Base-by-base conservation (phyloP, 257 asterid genomes). In the Fraxinus pennsylvanica region DNA sequence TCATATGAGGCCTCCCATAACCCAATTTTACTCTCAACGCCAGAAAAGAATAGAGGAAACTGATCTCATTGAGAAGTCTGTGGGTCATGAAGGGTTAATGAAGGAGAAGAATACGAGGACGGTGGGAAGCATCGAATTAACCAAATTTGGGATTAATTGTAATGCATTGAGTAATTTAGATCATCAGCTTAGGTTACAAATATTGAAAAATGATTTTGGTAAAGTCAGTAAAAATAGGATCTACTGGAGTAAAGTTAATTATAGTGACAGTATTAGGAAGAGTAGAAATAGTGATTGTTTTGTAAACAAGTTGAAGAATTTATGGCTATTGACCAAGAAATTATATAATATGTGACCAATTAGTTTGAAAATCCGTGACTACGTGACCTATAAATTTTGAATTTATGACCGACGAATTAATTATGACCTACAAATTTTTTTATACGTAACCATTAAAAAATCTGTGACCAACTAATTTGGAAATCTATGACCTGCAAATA, bases 11-110 rank as follows among this genome's bases (percentile, higher is more conserved):
- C 67, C 67, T 5, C 67, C 67, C 32, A 59, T 59, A 2, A 59
- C 67, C 29, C 27, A 59, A 59, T 59, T 88, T 69, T 94, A 92
- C 83, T 73, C 85, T 9, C 89, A 97, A 76, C 89, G 94, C 33
- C 65, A 82, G 77, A 88, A 87, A 81, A 85, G 83, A 77, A 83
- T 80, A 30, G 80, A 74, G 69, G 80, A 80, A 5, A 81, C 17
- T 57, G 84, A 76, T 13, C 14, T 67, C 12, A 76, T 43, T 70
- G 57, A 43, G 12, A 76, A 82, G 75, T 72, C 9, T 21, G 67
- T 6, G 67, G 36, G 36, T 3, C 36, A 63, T 13, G 69, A 63
- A 12, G 69, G 80, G 82, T 82, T 76, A 84, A 22, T 52, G 84
- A 47, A 14, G 87, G 69, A 36, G 81, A 68, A 30, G 83, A 39